Conservation (phyloP, 2,329 filamentous ascomycete species). For the Neopestalotiopsis sp. region DNA sequence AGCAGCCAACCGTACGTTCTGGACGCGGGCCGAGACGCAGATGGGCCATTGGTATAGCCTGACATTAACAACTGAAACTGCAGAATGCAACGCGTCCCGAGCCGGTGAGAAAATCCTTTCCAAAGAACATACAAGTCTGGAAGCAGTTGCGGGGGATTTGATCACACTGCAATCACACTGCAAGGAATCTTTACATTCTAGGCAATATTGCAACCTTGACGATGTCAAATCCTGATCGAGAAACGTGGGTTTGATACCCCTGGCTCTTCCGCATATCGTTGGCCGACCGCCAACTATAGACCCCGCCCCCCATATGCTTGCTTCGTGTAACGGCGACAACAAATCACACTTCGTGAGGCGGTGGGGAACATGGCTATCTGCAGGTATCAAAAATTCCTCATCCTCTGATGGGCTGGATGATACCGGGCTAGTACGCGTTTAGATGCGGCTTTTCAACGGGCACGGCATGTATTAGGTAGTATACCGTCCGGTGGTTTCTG, state of each 20-base stretch:
- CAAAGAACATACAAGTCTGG: neutral
- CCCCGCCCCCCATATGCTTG: neutral
- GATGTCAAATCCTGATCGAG: neutral
- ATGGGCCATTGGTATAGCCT: neutral
- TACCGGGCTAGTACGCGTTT: neutral
- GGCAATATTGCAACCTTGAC: neutral
- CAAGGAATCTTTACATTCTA: neutral
- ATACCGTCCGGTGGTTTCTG: neutral
- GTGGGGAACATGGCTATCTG: neutral
- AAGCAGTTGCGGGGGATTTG: neutral
- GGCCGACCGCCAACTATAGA: neutral
- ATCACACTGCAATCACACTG: neutral
- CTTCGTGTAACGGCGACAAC: neutral
- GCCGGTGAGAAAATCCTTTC: neutral
- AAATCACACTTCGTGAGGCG: neutral
- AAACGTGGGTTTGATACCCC: neutral
- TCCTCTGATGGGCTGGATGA: neutral
- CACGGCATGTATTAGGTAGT: neutral
- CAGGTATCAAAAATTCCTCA: conserved; percentile 1
- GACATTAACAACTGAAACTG: neutral
- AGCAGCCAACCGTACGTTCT: neutral
- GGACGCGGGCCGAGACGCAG: neutral
- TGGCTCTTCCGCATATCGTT: neutral
- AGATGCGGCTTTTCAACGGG: neutral
- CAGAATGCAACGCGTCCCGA: neutral